Percentiles rank a stretch among this genome's conserved stretches.
Conservation (phyloP, 148 eudicot genomes). For the Cornus suecica region DNA sequence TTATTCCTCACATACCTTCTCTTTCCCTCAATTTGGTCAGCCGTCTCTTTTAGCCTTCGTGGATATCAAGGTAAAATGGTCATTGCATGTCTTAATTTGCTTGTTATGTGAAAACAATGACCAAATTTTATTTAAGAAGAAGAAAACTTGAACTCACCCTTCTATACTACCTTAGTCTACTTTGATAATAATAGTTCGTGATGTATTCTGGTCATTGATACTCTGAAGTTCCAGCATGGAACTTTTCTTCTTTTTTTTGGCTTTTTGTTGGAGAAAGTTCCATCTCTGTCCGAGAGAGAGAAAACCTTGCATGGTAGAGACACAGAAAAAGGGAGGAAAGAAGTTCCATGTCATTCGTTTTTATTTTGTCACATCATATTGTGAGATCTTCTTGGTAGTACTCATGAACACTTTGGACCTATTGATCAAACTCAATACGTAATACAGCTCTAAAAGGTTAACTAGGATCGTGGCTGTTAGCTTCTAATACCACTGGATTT, state of each 20-base stretch:
- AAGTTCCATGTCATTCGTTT: background rate
- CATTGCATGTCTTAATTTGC: background rate
- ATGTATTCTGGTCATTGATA: background rate
- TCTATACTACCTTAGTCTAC: background rate
- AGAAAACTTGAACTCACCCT: background rate
- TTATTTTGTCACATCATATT: background rate
- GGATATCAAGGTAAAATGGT: conserved; percentile 72
- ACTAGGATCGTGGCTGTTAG: background rate
- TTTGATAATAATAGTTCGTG: background rate
- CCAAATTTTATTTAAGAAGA: background rate
- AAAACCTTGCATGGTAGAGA: background rate
- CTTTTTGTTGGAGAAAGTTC: background rate
- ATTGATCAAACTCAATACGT: background rate
- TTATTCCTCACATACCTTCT: conserved; percentile 66
- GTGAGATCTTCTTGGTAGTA: background rate
- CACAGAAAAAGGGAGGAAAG: background rate
- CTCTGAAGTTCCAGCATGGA: too few species aligned
- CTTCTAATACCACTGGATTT: background rate
- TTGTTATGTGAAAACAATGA: background rate
- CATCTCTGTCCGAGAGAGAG: background rate
- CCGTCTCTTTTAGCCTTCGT: conserved; percentile 68
- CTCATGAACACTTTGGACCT: too few species aligned
- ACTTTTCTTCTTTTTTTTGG: too few species aligned
- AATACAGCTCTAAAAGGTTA: background rate
- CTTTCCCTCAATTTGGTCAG: conserved; percentile 74